These are phyloP conservation scores for Verticillium nonalfalfae DNA, from an alignment of 2,329 filamentous ascomycete genomes.

Conservation along the genomic window DNA sequence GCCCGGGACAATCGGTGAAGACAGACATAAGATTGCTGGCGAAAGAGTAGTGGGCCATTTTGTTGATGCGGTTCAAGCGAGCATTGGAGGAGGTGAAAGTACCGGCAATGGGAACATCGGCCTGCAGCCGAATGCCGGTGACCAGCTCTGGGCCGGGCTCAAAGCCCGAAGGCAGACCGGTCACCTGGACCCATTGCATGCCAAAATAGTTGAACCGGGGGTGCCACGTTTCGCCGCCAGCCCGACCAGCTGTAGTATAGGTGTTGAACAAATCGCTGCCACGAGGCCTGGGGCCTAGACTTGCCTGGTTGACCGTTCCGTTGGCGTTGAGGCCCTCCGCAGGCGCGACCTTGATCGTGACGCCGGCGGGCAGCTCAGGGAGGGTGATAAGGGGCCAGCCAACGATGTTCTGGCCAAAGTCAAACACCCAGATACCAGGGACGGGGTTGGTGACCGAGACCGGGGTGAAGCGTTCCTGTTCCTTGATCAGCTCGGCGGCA, in stretches of 20 bases:
- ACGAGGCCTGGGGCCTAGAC: background rate
- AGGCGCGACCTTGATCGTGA: constrained; percentile 2
- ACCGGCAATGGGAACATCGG: constrained; percentile 1
- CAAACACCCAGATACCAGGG: constrained; percentile 5
- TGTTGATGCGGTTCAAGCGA: constrained; percentile 2
- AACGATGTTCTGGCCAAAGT: constrained; percentile 7
- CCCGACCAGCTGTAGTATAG: constrained; percentile 4
- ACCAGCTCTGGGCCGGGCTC: background rate
- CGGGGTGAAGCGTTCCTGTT: constrained; percentile 3
- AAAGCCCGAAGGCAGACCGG: constrained; percentile 3
- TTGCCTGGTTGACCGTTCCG: constrained; percentile 5
- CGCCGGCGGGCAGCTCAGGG: constrained; percentile 5
- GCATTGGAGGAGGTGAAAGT: constrained; percentile 4
- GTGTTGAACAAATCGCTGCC: constrained; percentile 2
- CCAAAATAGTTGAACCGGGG: constrained; percentile 5
- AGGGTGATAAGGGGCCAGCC: constrained; percentile 5
- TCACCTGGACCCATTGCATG: constrained; percentile 9
- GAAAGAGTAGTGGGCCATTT: constrained; percentile 7
- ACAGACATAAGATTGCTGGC: constrained; percentile 6
- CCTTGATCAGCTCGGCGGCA: constrained; percentile 4
- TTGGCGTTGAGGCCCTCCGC: constrained; percentile 7
- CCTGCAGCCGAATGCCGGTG: constrained; percentile 1
- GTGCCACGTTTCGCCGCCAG: constrained; percentile 4
- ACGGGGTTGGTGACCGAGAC: constrained; percentile 4
- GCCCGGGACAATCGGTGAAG: constrained; percentile 6